phyloP scores from a whole-genome alignment of 768 basidiomycete species.

The Mycena vulgaris region DNA sequence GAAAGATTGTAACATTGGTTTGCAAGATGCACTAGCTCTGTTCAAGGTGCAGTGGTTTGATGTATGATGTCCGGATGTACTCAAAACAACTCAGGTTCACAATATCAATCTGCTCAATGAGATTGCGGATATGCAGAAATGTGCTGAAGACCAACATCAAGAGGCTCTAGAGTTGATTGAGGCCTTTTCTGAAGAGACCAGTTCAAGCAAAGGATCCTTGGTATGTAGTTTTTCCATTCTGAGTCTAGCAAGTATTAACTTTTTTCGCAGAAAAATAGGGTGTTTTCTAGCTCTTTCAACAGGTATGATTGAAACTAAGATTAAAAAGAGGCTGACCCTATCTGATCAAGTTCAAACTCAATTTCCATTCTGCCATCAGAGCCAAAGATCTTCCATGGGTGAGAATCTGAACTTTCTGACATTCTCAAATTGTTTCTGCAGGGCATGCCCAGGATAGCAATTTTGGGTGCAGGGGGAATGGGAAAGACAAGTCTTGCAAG shows the following conservation, averaged over 20 bases:
- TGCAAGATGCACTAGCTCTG: not conserved
- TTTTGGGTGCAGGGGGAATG: no score
- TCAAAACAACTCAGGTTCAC: not conserved
- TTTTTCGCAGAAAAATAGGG: not conserved
- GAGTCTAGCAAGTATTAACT: no score
- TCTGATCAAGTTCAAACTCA: not conserved
- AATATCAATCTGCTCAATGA: no score
- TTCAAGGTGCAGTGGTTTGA: no score
- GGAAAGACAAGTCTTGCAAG: no score
- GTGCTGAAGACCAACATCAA: not conserved
- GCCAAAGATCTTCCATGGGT: no score
- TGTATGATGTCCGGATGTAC: not conserved
- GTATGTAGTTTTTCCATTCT: not conserved
- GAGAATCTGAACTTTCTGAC: not conserved
- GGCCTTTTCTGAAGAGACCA: not conserved
- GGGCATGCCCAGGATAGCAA: no score
- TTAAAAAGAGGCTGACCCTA: not conserved
- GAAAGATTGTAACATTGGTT: not conserved
- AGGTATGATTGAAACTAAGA: not conserved
- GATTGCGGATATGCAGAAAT: not conserved
- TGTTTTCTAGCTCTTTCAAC: not conserved
- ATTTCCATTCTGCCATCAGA: constrained; percentile 1
- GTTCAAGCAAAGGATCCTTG: not conserved
- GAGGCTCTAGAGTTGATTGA: not conserved
- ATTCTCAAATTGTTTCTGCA: not conserved